Conservation (phyloP, 495 filamentous ascomycete genomes). For the Thozetella sp. region DNA sequence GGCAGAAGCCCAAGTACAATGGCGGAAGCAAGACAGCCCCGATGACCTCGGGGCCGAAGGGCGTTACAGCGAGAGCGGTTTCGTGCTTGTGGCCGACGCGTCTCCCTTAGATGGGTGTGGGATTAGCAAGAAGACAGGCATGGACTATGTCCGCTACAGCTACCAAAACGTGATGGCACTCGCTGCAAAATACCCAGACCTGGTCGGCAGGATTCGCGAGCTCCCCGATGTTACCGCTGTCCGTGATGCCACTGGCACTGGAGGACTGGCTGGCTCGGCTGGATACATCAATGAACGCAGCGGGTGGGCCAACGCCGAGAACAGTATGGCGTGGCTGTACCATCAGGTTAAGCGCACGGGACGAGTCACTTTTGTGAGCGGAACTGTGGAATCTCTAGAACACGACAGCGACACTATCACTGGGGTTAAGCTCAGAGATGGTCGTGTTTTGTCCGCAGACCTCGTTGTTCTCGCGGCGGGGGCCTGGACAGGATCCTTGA, state of each 20-base stretch:
- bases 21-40: constrained; percentile 63
- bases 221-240: constrained; percentile 53
- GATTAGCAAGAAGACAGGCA: constrained; percentile 44
- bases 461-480: constrained; percentile 82
- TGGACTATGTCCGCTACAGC: constrained; percentile 67
- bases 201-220: constrained; percentile 51
- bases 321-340: constrained; percentile 65
- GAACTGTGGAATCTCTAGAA: constrained; percentile 60
- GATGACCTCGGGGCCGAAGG: constrained; percentile 58
- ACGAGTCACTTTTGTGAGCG: constrained; percentile 65
- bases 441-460: constrained; percentile 60
- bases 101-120: constrained; percentile 24
- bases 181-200: constrained; percentile 29
- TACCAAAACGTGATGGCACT: constrained; percentile 62
- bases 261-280: constrained; percentile 55
- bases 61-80: constrained; percentile 75
- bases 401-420: constrained; percentile 33
- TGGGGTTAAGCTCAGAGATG: constrained; percentile 59
- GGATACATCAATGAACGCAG: constrained; percentile 82
- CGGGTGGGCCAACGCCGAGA: constrained; percentile 87
- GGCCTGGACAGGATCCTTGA: constrained; percentile 76
- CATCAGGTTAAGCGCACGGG: constrained; percentile 51
- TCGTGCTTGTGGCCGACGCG: constrained; percentile 64
- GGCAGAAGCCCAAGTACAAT: constrained; percentile 64
- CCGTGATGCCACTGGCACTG: constrained; percentile 42